phyloP scores from a whole-genome alignment of 139 green algal species.

The Gonium pectorale region DNA sequence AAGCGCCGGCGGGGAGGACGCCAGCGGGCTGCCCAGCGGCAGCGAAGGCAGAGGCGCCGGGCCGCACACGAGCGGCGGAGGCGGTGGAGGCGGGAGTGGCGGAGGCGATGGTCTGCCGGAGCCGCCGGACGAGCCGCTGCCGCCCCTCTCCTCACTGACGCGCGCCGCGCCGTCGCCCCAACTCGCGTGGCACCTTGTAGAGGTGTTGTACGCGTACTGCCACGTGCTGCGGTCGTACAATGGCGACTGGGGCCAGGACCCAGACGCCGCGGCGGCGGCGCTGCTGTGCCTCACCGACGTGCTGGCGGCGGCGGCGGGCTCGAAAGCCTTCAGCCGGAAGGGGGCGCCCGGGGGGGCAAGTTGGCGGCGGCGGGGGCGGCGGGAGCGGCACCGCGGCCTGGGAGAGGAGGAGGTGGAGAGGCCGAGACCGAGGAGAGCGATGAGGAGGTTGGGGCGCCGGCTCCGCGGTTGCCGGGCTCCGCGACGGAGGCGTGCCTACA shows the following conservation, averaged over 20 bases:
- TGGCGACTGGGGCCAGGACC: conserved; percentile 54
- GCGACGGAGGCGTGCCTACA: conserved; percentile 27
- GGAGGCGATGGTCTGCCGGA: conserved; percentile 26
- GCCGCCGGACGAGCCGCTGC: conserved; percentile 50
- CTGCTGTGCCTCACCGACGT: conserved; percentile 47
- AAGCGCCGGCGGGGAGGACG: too few species aligned
- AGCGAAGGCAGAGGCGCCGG: too few species aligned
- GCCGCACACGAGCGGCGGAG: background rate
- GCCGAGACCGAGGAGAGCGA: background rate
- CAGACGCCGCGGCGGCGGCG: conserved; percentile 22
- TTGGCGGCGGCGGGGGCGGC: background rate
- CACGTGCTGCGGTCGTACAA: conserved; percentile 62
- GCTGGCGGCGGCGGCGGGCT: background rate
- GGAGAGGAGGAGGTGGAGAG: background rate
- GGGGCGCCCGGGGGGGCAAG: background rate
- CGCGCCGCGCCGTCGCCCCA: conserved; percentile 60
- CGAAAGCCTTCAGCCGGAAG: background rate
- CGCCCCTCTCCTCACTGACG: conserved; percentile 55
- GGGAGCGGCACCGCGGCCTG: background rate
- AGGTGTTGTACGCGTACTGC: conserved; percentile 78
- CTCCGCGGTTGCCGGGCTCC: background rate
- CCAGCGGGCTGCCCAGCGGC: background rate
- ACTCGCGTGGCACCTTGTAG: conserved; percentile 67
- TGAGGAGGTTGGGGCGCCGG: background rate
- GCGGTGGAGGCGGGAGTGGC: background rate